Conservation (phyloP, 768 basidiomycete genomes). For the Termitomyces sp. region DNA sequence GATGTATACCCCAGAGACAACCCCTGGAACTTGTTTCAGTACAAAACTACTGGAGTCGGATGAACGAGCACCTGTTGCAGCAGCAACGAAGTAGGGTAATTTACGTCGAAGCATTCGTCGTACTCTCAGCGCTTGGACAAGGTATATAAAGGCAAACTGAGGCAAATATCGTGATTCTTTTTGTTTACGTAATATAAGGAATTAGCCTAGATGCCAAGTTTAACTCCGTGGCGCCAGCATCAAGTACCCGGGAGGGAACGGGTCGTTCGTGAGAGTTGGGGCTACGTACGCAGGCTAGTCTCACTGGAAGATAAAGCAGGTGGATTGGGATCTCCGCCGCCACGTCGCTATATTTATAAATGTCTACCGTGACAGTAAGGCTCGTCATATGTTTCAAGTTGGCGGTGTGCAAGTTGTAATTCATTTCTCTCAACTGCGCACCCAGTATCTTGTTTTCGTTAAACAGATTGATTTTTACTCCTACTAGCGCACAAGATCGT, state of each 20-base stretch:
- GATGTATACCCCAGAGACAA: constrained; percentile 64
- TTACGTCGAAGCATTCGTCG: constrained; percentile 34
- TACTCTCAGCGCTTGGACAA: neutral
- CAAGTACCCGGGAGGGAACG: too few species aligned
- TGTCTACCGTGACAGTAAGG: neutral
- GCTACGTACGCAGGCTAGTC: neutral
- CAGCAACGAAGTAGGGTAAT: constrained; percentile 54
- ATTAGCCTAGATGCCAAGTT: too few species aligned
- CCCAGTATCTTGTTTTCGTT: neutral
- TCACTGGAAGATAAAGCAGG: neutral
- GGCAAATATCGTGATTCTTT: neutral
- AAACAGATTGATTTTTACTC: neutral
- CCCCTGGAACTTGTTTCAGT: constrained; percentile 36
- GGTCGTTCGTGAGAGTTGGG: too few species aligned
- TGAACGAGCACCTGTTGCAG: constrained; percentile 46
- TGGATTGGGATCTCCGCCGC: neutral
- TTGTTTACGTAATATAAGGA: neutral
- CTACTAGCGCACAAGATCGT: neutral
- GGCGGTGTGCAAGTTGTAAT: neutral
- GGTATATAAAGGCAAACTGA: neutral
- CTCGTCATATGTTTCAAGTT: too few species aligned
- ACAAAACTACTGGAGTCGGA: neutral
- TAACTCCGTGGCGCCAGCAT: neutral
- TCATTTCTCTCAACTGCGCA: neutral
- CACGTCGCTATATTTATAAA: neutral